Evolutionary conservation across 2,329 filamentous ascomycete species (phyloP).

Genomic region (Fusarium sp.): DNA sequence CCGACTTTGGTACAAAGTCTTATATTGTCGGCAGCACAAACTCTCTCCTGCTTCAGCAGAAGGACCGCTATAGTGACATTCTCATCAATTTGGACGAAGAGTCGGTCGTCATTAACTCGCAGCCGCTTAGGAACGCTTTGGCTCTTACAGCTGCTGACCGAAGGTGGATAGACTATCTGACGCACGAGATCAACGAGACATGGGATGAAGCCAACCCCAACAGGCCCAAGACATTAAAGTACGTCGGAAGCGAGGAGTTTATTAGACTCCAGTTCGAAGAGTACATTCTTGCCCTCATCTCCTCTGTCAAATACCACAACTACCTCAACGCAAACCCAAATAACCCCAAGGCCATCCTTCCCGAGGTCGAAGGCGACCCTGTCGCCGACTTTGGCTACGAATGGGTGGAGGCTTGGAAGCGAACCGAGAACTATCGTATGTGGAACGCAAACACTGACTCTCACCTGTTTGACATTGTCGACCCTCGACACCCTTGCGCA

Average conservation of each 20-base stretch:
- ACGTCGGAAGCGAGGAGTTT: slow-evolving; percentile 96
- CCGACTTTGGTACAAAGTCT: slow-evolving; percentile 94
- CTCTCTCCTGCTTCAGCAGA: slow-evolving; percentile 92
- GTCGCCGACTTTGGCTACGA: slow-evolving; percentile 85
- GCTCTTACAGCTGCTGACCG: slow-evolving; percentile 88
- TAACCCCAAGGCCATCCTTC: slow-evolving; percentile 74
- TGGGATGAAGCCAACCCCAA: slow-evolving; percentile 95
- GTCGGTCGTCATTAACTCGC: slow-evolving; percentile 85
- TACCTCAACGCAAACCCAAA: slow-evolving; percentile 79
- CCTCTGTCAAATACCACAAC: slow-evolving; percentile 90
- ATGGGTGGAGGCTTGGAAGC: slow-evolving; percentile 89
- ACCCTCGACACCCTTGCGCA: slow-evolving; percentile 92
- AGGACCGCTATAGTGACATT: slow-evolving; percentile 95
- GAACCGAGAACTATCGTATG: slow-evolving; percentile 91
- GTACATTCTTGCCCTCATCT: slow-evolving; percentile 90
- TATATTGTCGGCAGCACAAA: slow-evolving; percentile 99
- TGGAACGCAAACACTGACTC: slow-evolving; percentile 87
- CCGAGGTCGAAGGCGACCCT: slow-evolving; percentile 85
- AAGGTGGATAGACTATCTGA: slow-evolving; percentile 96
- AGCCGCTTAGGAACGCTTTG: slow-evolving; percentile 82
- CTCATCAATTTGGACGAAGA: slow-evolving; percentile 96
- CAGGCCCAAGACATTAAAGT: slow-evolving; percentile 93
- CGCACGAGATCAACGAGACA: slow-evolving; percentile 92
- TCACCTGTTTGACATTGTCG: slow-evolving; percentile 93
- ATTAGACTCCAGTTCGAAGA: slow-evolving; percentile 98